Percentiles rank a stretch among this genome's conserved stretches.
Conservation (phyloP, 495 filamentous ascomycete species). For the Cercophora sp. region DNA sequence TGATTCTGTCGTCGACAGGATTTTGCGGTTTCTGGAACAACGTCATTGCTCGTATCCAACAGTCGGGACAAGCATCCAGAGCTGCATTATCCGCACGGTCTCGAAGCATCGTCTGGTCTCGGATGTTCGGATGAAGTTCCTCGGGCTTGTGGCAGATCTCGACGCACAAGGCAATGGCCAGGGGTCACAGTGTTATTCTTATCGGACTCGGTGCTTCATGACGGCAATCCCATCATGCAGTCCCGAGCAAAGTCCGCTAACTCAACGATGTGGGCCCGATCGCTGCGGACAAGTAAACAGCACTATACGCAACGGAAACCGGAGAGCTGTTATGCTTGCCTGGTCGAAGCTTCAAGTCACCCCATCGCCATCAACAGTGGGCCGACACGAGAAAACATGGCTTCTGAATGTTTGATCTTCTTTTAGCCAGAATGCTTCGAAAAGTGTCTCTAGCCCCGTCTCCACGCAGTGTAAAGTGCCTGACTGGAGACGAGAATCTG, state of each 20-base stretch:
- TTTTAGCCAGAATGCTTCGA: slow-evolving; percentile 44
- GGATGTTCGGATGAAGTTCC: slow-evolving; percentile 26
- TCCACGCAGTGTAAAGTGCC: slow-evolving; percentile 15
- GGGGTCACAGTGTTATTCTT: neutral
- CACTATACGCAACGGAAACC: slow-evolving; percentile 10
- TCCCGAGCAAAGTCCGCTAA: neutral
- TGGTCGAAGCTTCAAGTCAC: slow-evolving; percentile 8
- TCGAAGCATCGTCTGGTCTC: too few species aligned
- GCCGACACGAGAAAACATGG: slow-evolving; percentile 12
- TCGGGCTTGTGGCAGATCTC: slow-evolving; percentile 21
- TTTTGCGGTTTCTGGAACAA: too few species aligned
- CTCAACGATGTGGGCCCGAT: neutral
- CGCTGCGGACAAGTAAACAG: neutral
- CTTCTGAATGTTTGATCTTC: slow-evolving; percentile 40
- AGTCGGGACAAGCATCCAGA: too few species aligned
- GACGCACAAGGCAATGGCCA: neutral
- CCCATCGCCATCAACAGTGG: slow-evolving; percentile 12
- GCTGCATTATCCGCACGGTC: too few species aligned
- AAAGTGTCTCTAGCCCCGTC: slow-evolving; percentile 14
- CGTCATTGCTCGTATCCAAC: too few species aligned
- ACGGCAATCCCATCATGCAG: slow-evolving; percentile 15
- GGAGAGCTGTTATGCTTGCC: neutral
- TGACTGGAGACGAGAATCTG: slow-evolving; percentile 30
- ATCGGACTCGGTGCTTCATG: slow-evolving; percentile 8
- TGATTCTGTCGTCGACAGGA: neutral